Conservation (phyloP, 768 basidiomycete species). For the Favolaschia claudopus region DNA sequence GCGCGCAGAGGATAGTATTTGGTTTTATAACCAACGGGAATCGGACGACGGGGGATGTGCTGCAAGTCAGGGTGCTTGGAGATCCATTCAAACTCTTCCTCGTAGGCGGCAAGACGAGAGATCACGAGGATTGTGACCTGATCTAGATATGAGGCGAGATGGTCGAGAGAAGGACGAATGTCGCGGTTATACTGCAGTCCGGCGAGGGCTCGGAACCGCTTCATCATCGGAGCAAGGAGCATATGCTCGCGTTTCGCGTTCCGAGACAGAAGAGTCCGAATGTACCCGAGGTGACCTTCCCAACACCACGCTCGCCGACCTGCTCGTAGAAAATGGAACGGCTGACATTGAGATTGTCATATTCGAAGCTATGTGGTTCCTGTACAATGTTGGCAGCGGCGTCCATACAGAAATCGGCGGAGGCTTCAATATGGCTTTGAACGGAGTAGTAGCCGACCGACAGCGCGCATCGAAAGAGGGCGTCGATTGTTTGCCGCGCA, state of each 20-base stretch:
- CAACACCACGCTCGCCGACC: conserved; percentile 10
- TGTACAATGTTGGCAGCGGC: not conserved
- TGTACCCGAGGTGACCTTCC: conserved; percentile 30
- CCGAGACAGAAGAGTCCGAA: conserved; percentile 21
- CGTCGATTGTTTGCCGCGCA: conserved; percentile 20
- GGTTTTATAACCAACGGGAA: conserved; percentile 4
- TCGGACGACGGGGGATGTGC: not conserved
- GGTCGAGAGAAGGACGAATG: not conserved
- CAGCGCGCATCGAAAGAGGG: conserved; percentile 13
- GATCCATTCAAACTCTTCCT: not conserved
- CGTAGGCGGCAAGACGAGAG: not conserved
- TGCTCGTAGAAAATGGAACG: conserved; percentile 28
- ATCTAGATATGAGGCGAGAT: conserved; percentile 1
- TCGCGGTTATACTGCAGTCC: conserved; percentile 12
- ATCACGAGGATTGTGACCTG: conserved; percentile 12
- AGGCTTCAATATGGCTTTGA: conserved; percentile 1
- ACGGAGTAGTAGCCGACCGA: conserved; percentile 22
- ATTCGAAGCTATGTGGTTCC: conserved; percentile 1
- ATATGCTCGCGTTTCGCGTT: conserved; percentile 8
- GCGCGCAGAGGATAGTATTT: conserved; percentile 3
- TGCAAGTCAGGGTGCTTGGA: not conserved
- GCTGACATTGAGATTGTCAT: conserved; percentile 23
- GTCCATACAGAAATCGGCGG: not conserved
- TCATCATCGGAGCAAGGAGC: conserved; percentile 15
- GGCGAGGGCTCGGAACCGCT: not conserved